Base-by-base conservation (phyloP, 306 rosid species). In the Comarum palustre region DNA sequence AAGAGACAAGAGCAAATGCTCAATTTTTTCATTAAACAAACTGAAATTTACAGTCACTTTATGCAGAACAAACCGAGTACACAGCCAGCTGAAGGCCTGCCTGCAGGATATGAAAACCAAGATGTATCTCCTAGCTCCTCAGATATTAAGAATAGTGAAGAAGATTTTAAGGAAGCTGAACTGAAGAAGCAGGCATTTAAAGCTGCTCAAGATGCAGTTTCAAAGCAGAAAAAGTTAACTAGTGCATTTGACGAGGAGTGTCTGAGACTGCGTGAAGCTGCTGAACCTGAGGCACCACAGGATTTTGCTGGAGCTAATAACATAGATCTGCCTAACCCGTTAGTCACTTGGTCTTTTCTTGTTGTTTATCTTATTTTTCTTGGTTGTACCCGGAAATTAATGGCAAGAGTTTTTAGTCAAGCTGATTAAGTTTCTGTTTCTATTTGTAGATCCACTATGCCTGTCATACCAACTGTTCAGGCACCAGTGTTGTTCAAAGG, bases 121-220 rank as follows among this genome's bases (percentile, higher is more conserved):
- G 91, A 88, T 79, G 82, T 61, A 59, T 61, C 39, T 55, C 42
- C 61, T 29, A 80, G 79, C 79, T 73, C 83, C 77, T 80, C 86
- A 69, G 90, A 82, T 75, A 82, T 68, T 66, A 83, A 24, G 73
- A 82, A 71, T 68, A 72, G 25, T 57, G 90, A 86, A 75, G 96
- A 90, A 76, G 99, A 95, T 82, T 89, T 87, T 22, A 96, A 86
- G 85, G 99, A 95, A 67, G 93, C 86, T 68, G 97, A 91, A 73
- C 83, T 95, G 84, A 95, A 90, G 86, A 88, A 74, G 85, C 97
- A 90, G 80, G 99, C 96, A 64, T 81, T 95, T 73, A 95, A 84
- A 85, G 99, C 91, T 84, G 99, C 99, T 60, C 99, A 95, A 83
- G 97, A 91, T 87, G 99, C 99, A 74, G 99, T 95, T 46, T 90